Evolutionary conservation across 352 stramenopile genomes (phyloP).

Genomic region (Globisporangium cystogenes): DNA sequence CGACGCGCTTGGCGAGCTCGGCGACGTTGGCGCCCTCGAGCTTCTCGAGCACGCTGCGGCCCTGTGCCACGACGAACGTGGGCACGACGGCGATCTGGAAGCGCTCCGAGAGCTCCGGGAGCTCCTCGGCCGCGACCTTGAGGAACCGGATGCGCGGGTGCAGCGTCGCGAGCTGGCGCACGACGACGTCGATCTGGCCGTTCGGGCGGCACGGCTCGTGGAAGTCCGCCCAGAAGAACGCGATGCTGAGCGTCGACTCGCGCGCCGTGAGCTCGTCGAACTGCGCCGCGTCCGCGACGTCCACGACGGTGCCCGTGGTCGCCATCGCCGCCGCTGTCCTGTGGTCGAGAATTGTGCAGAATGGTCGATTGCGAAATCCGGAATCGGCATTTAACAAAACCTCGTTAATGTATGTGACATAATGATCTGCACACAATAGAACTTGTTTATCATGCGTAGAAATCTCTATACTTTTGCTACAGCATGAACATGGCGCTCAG

Average conservation of each 20-base stretch:
- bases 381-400: too few relatives aligned
- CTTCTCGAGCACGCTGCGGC: constrained; percentile 72
- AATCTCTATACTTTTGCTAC: too few relatives aligned
- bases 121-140: constrained; percentile 82
- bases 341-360: background rate
- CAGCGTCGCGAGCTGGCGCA: constrained; percentile 73
- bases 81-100: constrained; percentile 92
- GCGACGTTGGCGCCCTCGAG: constrained; percentile 80
- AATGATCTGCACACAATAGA: too few relatives aligned
- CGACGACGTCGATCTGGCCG: constrained; percentile 80
- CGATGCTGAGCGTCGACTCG: constrained; percentile 70
- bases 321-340: constrained; percentile 6
- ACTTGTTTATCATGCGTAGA: too few relatives aligned
- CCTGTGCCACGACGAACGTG: constrained; percentile 90
- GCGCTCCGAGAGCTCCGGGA: constrained; percentile 78
- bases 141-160: constrained; percentile 82
- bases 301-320: constrained; percentile 58
- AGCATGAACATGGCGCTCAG: too few relatives aligned
- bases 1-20: constrained; percentile 78
- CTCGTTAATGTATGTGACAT: too few relatives aligned
- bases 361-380: background rate
- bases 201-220: constrained; percentile 79
- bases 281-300: constrained; percentile 61
- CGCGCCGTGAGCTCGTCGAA: constrained; percentile 73
- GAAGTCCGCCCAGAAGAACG: constrained; percentile 86